Conservation (phyloP, 495 filamentous ascomycete genomes). For the Thozetella sp. region DNA sequence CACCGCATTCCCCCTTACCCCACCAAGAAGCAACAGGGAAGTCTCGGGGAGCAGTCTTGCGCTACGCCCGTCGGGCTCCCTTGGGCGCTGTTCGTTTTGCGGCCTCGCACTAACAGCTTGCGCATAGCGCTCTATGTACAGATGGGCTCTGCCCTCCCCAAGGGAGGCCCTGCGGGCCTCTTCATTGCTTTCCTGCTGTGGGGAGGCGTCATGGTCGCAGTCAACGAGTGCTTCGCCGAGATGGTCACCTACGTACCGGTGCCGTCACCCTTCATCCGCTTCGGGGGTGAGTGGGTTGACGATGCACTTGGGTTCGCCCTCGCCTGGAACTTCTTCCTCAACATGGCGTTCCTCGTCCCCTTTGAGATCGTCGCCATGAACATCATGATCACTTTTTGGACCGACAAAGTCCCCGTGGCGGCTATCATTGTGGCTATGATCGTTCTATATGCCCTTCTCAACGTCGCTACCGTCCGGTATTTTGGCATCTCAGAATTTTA, state of each 20-base stretch:
- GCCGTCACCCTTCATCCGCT: constrained; percentile 74
- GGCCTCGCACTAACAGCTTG: neutral
- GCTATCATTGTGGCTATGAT: constrained; percentile 61
- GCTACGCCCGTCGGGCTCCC: too few species aligned
- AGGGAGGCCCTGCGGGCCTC: constrained; percentile 70
- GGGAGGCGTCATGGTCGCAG: constrained; percentile 56
- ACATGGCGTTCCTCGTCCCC: constrained; percentile 62
- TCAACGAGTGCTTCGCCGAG: constrained; percentile 66
- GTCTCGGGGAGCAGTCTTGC: too few species aligned
- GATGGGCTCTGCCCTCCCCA: constrained; percentile 62
- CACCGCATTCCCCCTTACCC: neutral
- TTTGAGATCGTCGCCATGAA: constrained; percentile 67
- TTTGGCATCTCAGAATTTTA: constrained; percentile 73
- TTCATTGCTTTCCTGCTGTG: constrained; percentile 72
- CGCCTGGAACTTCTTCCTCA: constrained; percentile 72
- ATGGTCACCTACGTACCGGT: constrained; percentile 78
- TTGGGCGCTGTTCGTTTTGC: too few species aligned
- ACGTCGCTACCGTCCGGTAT: constrained; percentile 55
- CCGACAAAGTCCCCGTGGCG: constrained; percentile 56
- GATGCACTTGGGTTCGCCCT: constrained; percentile 59
- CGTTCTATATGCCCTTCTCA: constrained; percentile 56
- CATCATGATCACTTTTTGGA: constrained; percentile 66
- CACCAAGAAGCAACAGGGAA: too few species aligned
- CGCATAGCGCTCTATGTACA: constrained; percentile 63
- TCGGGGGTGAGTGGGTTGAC: constrained; percentile 73